Conservation (phyloP, 1,139 yeast genomes). For the Scheffersomyces cryptocercus region DNA sequence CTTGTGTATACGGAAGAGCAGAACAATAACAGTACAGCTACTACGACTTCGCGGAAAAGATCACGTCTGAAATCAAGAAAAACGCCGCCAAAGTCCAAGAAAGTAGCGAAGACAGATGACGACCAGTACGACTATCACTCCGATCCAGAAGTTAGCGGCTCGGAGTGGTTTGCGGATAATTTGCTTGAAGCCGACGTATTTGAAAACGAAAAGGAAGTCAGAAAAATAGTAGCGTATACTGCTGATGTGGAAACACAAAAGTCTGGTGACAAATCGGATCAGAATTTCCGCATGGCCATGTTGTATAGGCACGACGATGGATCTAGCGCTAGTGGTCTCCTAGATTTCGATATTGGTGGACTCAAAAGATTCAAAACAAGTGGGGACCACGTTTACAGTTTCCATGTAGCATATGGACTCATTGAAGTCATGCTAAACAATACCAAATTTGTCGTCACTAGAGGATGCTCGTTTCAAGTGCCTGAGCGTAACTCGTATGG, state of each 20-base stretch:
- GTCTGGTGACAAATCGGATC: slow-evolving; percentile 36
- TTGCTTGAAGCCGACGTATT: slow-evolving; percentile 51
- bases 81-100: slow-evolving; percentile 15
- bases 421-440: slow-evolving; percentile 68
- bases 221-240: slow-evolving; percentile 67
- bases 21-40: slow-evolving; percentile 4
- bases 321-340: slow-evolving; percentile 74
- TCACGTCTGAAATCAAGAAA: slow-evolving; percentile 14
- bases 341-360: slow-evolving; percentile 67
- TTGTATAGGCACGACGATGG: slow-evolving; percentile 68
- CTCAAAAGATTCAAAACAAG: slow-evolving; percentile 64
- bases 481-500: slow-evolving; percentile 78
- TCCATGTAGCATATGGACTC: slow-evolving; percentile 71
- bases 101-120: slow-evolving; percentile 11
- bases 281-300: slow-evolving; percentile 63
- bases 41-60: slow-evolving; percentile 7
- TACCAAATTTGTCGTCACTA: slow-evolving; percentile 58
- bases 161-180: slow-evolving; percentile 59
- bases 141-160: slow-evolving; percentile 48
- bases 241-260: slow-evolving; percentile 48
- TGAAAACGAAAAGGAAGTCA: slow-evolving; percentile 44
- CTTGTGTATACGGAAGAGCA: slow-evolving; percentile 52
- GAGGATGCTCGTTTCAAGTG: slow-evolving; percentile 79
- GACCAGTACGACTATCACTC: slow-evolving; percentile 32
- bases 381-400: slow-evolving; percentile 67